phyloP scores from a whole-genome alignment of 164 flowering plant genomes.

The Euptelea pleiosperma region DNA sequence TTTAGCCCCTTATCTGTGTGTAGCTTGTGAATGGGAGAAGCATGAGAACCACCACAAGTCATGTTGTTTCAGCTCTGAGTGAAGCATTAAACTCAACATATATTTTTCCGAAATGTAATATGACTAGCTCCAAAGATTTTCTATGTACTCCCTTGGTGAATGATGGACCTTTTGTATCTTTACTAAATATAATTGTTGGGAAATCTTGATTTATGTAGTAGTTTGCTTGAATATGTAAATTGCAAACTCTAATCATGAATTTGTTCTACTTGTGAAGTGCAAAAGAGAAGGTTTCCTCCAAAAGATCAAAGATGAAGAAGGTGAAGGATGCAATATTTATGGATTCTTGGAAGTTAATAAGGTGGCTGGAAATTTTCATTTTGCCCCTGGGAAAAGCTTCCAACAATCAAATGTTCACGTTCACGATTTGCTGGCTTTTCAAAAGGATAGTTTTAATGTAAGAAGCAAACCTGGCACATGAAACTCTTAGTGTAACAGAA shows the following conservation, averaged over 20 bases:
- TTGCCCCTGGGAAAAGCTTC: constrained; percentile 87
- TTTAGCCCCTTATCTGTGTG: no score
- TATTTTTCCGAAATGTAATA: no score
- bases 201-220: not conserved
- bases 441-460: constrained; percentile 68
- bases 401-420: constrained; percentile 64
- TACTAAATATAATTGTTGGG: no score
- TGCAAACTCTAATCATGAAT: not conserved
- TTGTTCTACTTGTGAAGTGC: constrained; percentile 41
- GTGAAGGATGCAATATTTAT: constrained; percentile 83
- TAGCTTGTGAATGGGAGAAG: no score
- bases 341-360: constrained; percentile 85
- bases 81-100: no score
- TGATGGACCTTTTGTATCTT: no score
- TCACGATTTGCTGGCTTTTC: constrained; percentile 68
- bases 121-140: no score
- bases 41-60: no score
- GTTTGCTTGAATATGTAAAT: not conserved
- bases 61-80: no score
- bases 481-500: not conserved
- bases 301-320: constrained; percentile 74
- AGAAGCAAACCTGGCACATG: constrained; percentile 12
- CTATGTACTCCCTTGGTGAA: no score
- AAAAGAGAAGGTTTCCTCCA: constrained; percentile 81
- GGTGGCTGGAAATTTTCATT: constrained; percentile 86